These are phyloP conservation scores for Tulasnella calospora DNA, from an alignment of 768 basidiomycete genomes.

Conservation along the genomic window DNA sequence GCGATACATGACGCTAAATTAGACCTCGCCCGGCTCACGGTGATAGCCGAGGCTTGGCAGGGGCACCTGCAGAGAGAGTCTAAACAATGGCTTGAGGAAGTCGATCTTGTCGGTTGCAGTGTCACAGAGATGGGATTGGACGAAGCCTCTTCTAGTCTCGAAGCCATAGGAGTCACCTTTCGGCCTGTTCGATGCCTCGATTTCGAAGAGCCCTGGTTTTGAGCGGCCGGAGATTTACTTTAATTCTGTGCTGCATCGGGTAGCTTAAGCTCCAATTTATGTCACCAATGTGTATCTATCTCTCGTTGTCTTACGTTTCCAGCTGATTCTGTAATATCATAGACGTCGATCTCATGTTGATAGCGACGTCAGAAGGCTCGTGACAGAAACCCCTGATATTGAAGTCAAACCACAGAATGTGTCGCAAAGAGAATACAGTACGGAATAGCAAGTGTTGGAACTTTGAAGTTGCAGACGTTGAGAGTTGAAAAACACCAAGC, in stretches of 20 bases:
- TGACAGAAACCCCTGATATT: neutral
- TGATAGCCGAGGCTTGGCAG: neutral
- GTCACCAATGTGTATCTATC: too few relatives aligned
- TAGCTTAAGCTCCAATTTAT: too few relatives aligned
- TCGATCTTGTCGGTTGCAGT: neutral
- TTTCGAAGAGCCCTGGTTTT: too few relatives aligned
- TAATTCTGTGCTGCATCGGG: too few relatives aligned
- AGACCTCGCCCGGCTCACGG: neutral
- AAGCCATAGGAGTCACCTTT: neutral
- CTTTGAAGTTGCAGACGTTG: neutral
- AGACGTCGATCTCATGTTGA: too few relatives aligned
- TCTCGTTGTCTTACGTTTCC: too few relatives aligned
- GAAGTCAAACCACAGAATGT: neutral
- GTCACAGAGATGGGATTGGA: neutral
- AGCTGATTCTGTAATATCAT: too few relatives aligned
- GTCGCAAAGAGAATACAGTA: neutral
- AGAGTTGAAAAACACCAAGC: neutral
- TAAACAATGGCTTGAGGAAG: neutral
- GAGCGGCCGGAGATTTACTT: too few relatives aligned
- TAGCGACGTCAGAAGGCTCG: neutral
- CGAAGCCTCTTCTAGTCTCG: neutral
- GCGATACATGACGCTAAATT: neutral
- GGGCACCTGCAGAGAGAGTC: neutral
- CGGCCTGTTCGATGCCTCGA: neutral
- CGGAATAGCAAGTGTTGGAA: neutral